These are phyloP conservation scores for Achaetomium macrosporum DNA, from an alignment of 2,329 filamentous ascomycete genomes.

Conservation along the genomic window DNA sequence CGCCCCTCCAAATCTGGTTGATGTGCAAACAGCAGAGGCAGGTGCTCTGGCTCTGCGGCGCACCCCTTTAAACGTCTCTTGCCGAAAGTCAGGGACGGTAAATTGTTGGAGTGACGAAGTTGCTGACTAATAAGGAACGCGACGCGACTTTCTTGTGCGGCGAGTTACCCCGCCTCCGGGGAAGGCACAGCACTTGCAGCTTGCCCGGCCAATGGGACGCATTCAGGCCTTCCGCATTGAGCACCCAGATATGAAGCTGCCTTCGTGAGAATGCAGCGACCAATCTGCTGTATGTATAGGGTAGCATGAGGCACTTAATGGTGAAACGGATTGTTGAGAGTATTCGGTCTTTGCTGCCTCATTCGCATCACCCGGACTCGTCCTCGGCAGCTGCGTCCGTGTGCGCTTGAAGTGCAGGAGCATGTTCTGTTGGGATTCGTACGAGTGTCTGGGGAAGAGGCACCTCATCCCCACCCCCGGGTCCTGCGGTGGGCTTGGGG, in stretches of 20 bases:
- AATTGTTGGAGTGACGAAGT: neutral
- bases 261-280: no score
- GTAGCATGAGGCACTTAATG: no score
- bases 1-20: neutral
- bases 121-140: neutral
- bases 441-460: conserved; percentile 75
- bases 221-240: no score
- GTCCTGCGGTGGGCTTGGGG: conserved; percentile 49
- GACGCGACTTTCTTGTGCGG: no score
- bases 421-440: conserved; percentile 76
- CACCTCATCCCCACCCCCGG: conserved; percentile 29
- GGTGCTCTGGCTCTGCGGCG: neutral
- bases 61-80: neutral
- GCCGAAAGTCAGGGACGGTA: conserved; percentile 3
- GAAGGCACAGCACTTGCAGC: no score
- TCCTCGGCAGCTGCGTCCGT: conserved; percentile 47
- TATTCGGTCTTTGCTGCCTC: no score
- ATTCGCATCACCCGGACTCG: conserved; percentile 18
- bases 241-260: no score
- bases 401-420: conserved; percentile 56
- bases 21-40: neutral
- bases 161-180: no score
- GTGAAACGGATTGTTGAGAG: no score
- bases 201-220: no score
- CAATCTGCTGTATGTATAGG: no score